phyloP scores from a whole-genome alignment of 129 eudicot species.

The Tagetes erecta region DNA sequence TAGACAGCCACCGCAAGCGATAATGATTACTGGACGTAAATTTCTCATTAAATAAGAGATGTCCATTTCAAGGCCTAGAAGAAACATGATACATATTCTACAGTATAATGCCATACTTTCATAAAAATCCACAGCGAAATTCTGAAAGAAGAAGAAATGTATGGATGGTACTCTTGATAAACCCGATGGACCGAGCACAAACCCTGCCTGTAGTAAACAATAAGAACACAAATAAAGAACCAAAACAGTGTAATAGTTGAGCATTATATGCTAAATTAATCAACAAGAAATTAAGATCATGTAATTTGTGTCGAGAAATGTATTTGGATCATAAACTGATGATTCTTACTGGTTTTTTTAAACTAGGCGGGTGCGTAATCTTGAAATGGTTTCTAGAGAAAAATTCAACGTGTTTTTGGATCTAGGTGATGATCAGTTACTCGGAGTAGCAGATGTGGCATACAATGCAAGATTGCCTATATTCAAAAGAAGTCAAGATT shows the following conservation, averaged over 20 bases:
- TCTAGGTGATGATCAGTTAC: too few relatives aligned
- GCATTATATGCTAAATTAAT: neutral
- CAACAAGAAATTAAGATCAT: neutral
- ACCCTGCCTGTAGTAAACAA: slow-evolving; percentile 69
- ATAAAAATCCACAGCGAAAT: slow-evolving; percentile 64
- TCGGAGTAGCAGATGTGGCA: too few relatives aligned
- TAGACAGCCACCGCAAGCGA: slow-evolving; percentile 57
- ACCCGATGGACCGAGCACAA: slow-evolving; percentile 82
- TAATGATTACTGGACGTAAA: slow-evolving; percentile 51
- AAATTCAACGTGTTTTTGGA: too few relatives aligned
- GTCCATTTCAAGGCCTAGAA: slow-evolving; percentile 84
- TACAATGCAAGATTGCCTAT: too few relatives aligned
- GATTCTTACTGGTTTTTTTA: neutral
- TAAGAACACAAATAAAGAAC: neutral
- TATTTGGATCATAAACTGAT: neutral
- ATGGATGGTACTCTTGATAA: slow-evolving; percentile 55
- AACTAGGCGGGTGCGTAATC: too few relatives aligned
- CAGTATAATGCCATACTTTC: slow-evolving; percentile 76
- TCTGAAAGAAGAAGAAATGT: slow-evolving; percentile 59
- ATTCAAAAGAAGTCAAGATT: too few relatives aligned
- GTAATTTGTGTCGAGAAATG: neutral
- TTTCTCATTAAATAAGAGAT: slow-evolving; percentile 65
- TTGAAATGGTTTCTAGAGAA: too few relatives aligned
- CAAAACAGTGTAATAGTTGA: neutral
- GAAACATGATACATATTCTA: slow-evolving; percentile 72